Conservation (phyloP, 129 eudicot genomes). For the Flaveria bidentis region DNA sequence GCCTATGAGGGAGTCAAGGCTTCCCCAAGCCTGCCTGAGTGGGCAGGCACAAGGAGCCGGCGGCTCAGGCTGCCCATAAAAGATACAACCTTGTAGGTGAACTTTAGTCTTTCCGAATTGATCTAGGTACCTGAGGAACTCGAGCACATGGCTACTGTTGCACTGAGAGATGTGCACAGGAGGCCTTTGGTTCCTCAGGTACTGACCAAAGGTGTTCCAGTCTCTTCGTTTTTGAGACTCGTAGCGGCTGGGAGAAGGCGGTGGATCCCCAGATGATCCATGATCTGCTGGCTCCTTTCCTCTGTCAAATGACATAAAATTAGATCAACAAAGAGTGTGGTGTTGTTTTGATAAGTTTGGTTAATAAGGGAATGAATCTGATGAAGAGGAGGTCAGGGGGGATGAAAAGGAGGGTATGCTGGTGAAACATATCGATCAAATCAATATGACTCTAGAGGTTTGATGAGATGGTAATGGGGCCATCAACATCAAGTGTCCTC, state of each 20-base stretch:
- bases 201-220: conserved; percentile 76
- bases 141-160: conserved; percentile 61
- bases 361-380: conserved; percentile 8
- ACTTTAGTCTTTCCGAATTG: conserved; percentile 78
- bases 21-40: conserved; percentile 73
- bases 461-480: conserved; percentile 38
- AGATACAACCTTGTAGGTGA: conserved; percentile 59
- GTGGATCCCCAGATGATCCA: conserved; percentile 34
- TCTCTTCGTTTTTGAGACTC: conserved; percentile 72
- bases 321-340: conserved; percentile 14
- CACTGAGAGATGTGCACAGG: conserved; percentile 50
- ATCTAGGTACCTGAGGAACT: conserved; percentile 57
- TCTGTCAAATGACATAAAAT: conserved; percentile 33
- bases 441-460: conserved; percentile 21
- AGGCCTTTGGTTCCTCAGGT: conserved; percentile 56
- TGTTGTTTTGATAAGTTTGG: not conserved
- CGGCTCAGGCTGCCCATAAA: conserved; percentile 71
- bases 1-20: conserved; percentile 71
- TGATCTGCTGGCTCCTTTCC: conserved; percentile 42
- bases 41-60: conserved; percentile 73
- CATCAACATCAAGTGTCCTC: conserved; percentile 20
- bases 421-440: conserved; percentile 31
- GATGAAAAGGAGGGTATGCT: conserved; percentile 17
- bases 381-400: conserved; percentile 18
- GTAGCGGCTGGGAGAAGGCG: conserved; percentile 59